Conservation (phyloP, 345 rosid genomes). For the Draba incana region DNA sequence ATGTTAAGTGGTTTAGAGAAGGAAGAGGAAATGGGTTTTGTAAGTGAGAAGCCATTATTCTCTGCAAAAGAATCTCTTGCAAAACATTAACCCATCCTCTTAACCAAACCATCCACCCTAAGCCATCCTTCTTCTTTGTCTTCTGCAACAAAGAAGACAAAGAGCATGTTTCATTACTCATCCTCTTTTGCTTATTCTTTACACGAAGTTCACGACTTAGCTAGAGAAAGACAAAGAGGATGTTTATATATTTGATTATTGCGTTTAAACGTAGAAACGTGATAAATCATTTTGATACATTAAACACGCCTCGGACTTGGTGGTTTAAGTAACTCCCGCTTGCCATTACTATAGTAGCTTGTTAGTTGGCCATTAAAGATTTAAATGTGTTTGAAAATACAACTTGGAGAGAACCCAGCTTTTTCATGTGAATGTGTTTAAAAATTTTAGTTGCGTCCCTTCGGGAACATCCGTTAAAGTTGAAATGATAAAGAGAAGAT, state of each 20-base stretch:
- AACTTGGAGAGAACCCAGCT: too few species aligned
- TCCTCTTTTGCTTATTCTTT: slow-evolving; percentile 1
- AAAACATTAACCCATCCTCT: slow-evolving; percentile 69
- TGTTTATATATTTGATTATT: slow-evolving; percentile 7
- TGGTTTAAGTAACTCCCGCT: slow-evolving; percentile 11
- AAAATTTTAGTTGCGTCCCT: too few species aligned
- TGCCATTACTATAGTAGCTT: slow-evolving; percentile 6
- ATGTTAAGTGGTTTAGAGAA: slow-evolving; percentile 64
- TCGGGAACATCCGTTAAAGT: too few species aligned
- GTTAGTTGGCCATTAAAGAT: slow-evolving; percentile 4
- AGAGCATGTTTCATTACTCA: slow-evolving; percentile 23
- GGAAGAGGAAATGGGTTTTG: slow-evolving; percentile 75
- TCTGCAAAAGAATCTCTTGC: slow-evolving; percentile 70
- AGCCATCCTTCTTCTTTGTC: slow-evolving; percentile 50
- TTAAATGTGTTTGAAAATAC: too few species aligned
- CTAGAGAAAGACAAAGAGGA: background rate
- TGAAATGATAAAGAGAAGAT: too few species aligned
- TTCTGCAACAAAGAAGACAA: too few species aligned
- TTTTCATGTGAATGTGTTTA: too few species aligned
- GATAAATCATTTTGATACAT: background rate
- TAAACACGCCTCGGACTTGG: background rate
- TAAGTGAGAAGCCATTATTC: slow-evolving; percentile 74
- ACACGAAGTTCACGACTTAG: slow-evolving; percentile 1
- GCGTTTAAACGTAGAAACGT: slow-evolving; percentile 7
- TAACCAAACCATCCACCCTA: slow-evolving; percentile 87